Conservation (phyloP, 2,329 filamentous ascomycete species). For the Blumeria graminis region DNA sequence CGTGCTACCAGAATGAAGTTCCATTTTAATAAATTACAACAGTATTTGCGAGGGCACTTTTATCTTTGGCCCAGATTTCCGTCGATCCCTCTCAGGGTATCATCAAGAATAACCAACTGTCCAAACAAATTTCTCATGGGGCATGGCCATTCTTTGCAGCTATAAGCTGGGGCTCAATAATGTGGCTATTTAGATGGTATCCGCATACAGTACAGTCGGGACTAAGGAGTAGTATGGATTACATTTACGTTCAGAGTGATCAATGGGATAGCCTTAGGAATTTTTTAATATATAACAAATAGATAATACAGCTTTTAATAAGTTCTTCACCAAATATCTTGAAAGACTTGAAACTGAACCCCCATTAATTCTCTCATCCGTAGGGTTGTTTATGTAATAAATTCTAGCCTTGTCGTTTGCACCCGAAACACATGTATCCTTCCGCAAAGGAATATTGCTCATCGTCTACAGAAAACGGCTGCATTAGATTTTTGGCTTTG, state of each 20-base stretch:
- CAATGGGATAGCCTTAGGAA: constrained; percentile 72
- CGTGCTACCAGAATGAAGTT: neutral
- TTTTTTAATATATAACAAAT: constrained; percentile 67
- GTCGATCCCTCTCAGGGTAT: constrained; percentile 38
- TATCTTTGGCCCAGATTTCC: constrained; percentile 63
- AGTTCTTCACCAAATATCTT: too few species aligned
- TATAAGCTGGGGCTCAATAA: constrained; percentile 75
- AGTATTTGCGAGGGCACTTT: constrained; percentile 73
- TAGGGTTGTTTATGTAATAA: too few species aligned
- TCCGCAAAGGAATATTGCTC: too few species aligned
- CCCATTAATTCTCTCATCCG: too few species aligned
- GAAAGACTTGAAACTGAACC: too few species aligned
- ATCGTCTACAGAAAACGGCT: too few species aligned
- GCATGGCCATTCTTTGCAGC: constrained; percentile 88
- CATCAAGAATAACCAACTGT: constrained; percentile 21
- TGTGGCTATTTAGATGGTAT: constrained; percentile 86
- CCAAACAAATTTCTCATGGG: constrained; percentile 32
- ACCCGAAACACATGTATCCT: too few species aligned
- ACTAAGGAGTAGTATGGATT: constrained; percentile 84
- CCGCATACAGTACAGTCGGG: constrained; percentile 80
- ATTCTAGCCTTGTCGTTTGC: too few species aligned
- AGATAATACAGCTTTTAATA: neutral
- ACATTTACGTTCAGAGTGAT: constrained; percentile 81
- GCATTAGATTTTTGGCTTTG: too few species aligned
- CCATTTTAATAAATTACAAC: neutral